Evolutionary conservation across 108 stramenopile genomes (phyloP).

Genomic region (Nitzschia sp.): DNA sequence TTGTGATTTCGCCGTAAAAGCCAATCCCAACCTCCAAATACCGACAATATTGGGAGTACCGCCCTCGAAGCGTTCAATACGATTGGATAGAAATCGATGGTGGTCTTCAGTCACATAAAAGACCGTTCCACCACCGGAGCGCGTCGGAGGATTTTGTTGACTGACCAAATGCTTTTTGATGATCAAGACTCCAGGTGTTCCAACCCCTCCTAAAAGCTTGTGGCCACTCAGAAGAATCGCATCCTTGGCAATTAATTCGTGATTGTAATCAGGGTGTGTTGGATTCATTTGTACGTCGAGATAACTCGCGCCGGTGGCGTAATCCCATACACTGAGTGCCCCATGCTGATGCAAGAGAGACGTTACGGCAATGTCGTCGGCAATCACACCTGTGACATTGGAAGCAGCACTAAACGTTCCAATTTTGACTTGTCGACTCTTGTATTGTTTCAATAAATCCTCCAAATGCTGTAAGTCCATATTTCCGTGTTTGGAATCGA

Average conservation of each 20-base stretch:
- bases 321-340: conserved; percentile 93
- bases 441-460: conserved; percentile 43
- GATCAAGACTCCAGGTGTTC: conserved; percentile 90
- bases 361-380: conserved; percentile 81
- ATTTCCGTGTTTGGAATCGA: conserved; percentile 23
- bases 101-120: conserved; percentile 91
- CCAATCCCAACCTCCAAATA: conserved; percentile 86
- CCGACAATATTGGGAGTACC: conserved; percentile 96
- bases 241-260: conserved; percentile 67
- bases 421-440: conserved; percentile 62
- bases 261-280: conserved; percentile 35
- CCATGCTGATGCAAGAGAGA: conserved; percentile 82
- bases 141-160: conserved; percentile 67
- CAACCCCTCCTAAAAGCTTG: conserved; percentile 79
- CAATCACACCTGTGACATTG: conserved; percentile 92
- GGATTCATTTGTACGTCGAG: conserved; percentile 92
- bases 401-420: conserved; percentile 91
- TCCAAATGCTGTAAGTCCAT: conserved; percentile 81
- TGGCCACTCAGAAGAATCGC: conserved; percentile 85
- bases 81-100: conserved; percentile 94
- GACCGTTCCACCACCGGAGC: conserved; percentile 93
- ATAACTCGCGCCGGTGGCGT: conserved; percentile 96
- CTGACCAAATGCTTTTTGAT: conserved; percentile 82
- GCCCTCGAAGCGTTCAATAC: conserved; percentile 96
- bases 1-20: conserved; percentile 71